Base-by-base conservation (phyloP, 2,329 filamentous ascomycete genomes). In the Cercospora sesami region DNA sequence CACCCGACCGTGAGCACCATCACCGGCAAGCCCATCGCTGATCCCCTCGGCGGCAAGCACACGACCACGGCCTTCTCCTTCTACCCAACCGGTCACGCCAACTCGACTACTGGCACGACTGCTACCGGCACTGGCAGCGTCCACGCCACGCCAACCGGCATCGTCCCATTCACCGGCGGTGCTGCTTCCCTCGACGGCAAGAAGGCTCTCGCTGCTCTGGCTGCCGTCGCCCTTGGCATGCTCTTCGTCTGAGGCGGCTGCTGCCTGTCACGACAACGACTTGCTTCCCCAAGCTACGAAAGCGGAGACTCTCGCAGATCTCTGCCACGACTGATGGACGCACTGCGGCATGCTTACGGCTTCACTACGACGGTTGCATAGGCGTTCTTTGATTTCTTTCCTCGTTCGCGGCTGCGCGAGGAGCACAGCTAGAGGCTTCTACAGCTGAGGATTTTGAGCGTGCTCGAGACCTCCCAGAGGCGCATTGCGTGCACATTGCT, bases 1-100 rank as follows among this genome's bases (percentile, higher is more conserved):
- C 63, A 59, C 53, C 67, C 67, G 53, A 64, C 64, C 23, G 39
- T 68, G 31, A 55, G 63, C 59, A 65, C 66, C 36, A 48, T 60
- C 57, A 39, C 57, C 36, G 42, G 55, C 61, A 63, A 59, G 23
- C 10, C 51, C 63, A 65, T 63, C n/a, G 63, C 60, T 59, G 55
- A 65, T 21, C 36, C 67, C 21, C 33, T 63, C 42, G 59, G 58
- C 21, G 33, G 59, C 42, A 23, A 48, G 10, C 23, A 18, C 60
- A 28, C 53, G 26, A 61, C 61, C 60, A 59, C 62, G 21, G 18
- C 26, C 0, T 57, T 64, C 48, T 21, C 48, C 48, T 57, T 42
- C 62, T 64, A 21, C 33, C 51, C 62, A 4, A 39, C 62, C 9
- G 62, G 62, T n/a, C 21, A 30, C 28, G 48, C 51, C 62, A 64